Conservation (phyloP, 352 stramenopile species). For the Thalassiosira ordinaria region DNA sequence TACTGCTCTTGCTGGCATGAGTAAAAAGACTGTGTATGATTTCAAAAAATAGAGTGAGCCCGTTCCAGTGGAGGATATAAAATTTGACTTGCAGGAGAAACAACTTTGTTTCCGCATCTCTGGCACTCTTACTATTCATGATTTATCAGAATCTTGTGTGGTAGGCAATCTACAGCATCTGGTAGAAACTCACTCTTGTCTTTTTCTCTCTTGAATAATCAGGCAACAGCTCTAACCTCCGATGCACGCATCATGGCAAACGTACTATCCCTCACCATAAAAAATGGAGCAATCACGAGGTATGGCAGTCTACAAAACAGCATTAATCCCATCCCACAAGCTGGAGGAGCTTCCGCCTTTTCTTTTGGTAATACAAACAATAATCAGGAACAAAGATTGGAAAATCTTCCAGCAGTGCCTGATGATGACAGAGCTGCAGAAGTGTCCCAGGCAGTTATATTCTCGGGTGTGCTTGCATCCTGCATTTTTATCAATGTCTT, state of each 20-base stretch:
- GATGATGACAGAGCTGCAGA: slow-evolving; percentile 72
- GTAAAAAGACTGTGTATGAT: no score
- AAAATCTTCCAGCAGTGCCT: slow-evolving; percentile 58
- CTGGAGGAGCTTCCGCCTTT: slow-evolving; percentile 24
- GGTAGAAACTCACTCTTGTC: no score
- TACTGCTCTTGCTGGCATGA: no score
- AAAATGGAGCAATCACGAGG: slow-evolving; percentile 63
- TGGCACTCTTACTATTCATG: no score
- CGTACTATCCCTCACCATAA: slow-evolving; percentile 60
- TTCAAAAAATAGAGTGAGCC: no score
- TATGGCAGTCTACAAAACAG: slow-evolving; percentile 69
- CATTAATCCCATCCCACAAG: slow-evolving; percentile 60
- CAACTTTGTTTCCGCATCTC: no score
- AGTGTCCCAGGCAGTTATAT: slow-evolving; percentile 65
- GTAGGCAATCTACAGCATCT: no score
- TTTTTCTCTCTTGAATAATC: no score
- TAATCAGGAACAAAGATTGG: slow-evolving; percentile 62
- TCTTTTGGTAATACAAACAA: slow-evolving; percentile 54
- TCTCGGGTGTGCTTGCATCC: slow-evolving; percentile 51
- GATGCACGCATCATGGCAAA: slow-evolving; percentile 74
- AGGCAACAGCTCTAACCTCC: slow-evolving; percentile 70
- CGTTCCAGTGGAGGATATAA: no score
- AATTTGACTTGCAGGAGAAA: no score
- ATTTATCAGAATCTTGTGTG: no score
- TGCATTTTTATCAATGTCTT: slow-evolving; percentile 60